Evolutionary conservation across 495 filamentous ascomycete species (phyloP).

Genomic region (Clohesyomyces aquaticus): DNA sequence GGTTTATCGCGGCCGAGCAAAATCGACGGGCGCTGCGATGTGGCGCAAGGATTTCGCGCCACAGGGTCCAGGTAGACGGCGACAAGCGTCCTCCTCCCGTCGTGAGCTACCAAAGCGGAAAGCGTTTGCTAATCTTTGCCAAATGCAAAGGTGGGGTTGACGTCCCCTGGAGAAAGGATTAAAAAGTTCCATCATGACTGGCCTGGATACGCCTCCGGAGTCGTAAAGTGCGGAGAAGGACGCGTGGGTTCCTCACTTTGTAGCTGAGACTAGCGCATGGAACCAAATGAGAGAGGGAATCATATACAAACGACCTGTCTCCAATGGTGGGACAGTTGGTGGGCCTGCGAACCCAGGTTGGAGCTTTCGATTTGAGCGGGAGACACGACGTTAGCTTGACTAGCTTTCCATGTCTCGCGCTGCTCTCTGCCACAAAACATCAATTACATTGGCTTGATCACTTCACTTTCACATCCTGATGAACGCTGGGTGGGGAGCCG

Average conservation of each 20-base stretch:
- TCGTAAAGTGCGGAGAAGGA: neutral
- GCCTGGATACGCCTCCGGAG: neutral
- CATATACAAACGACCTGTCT: too few species aligned
- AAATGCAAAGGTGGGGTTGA: neutral
- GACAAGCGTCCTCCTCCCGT: neutral
- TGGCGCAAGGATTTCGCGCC: neutral
- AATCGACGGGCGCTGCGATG: neutral
- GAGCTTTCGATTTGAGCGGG: neutral
- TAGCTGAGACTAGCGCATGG: slow-evolving; percentile 2
- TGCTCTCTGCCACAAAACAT: slow-evolving; percentile 2
- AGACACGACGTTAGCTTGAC: slow-evolving; percentile 12
- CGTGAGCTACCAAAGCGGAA: neutral
- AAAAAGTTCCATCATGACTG: neutral
- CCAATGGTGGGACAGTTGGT: too few species aligned
- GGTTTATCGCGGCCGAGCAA: neutral
- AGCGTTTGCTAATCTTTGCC: slow-evolving; percentile 11
- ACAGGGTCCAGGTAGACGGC: neutral
- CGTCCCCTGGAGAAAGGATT: neutral
- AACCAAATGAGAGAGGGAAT: too few species aligned
- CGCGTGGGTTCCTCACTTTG: neutral
- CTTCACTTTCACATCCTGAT: neutral
- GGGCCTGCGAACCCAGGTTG: too few species aligned
- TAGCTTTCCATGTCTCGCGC: slow-evolving; percentile 1
- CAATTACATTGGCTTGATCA: slow-evolving; percentile 16
- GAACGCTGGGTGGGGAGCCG: slow-evolving; percentile 12